Evolutionary conservation across 805 yeast species (phyloP), one percentile per base, ranked within the genome.

Genomic region (Henningerozyma blattae): DNA sequence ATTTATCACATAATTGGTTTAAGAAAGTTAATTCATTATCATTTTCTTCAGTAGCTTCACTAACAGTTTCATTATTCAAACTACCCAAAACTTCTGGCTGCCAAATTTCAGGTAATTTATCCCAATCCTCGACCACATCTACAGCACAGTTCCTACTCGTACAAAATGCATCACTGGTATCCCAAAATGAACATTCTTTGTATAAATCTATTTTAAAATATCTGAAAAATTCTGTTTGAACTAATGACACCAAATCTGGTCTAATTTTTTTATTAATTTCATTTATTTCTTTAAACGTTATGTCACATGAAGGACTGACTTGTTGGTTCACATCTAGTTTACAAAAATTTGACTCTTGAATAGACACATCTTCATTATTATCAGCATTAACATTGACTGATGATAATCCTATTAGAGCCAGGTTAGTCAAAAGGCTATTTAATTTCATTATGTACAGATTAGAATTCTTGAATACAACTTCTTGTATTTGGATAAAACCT

Each of bases 111-210:
- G 85, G 82, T 28, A 78, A 56, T 58, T 75, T 73, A 42, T 68
- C 67, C 67, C 79, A 80, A 44, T 79, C 82, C 33, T 76, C 83
- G 10, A 82, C 70, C 2, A 84, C 72, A 52, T 86, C 94, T 28
- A 86, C 94, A 1, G 95, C 93, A 59, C 96, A 86, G 36, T 84
- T 78, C 42, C 83, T 68, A 49, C 85, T 83, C 40, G 86, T 82
- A 54, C 96, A 86, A 48, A 81, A 75, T 28, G 87, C 93, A 31
- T 68, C 68, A 48, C 65, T 74, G 45, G 77, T 85, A 43, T 74
- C 73, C 86, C 84, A 82, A 54, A 81, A 86, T 18, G 94, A 89
- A 56, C 99, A 86, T 53, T 72, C 72, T 42, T 69, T 78, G 56
- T 75, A 84, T 37, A 91, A 65, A 50, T 91, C 86, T 35, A 91